These are phyloP conservation scores for Aspergillaceae sp. DNA, from an alignment of 2,329 filamentous ascomycete genomes.

Conservation along the genomic window DNA sequence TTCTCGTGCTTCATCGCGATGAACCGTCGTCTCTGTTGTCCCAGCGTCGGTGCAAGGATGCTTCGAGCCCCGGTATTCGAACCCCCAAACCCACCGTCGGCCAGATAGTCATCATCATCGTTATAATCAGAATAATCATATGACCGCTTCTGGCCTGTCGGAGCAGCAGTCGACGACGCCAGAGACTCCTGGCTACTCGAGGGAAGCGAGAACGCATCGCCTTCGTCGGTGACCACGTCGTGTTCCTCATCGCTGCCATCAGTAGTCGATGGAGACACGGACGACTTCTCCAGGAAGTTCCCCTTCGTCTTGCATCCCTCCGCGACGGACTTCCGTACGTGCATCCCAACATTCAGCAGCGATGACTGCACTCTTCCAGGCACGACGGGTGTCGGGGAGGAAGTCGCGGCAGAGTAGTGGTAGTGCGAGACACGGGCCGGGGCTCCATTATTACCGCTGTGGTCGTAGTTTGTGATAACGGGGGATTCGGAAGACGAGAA, in stretches of 20 bases:
- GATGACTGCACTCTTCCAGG: constrained; percentile 65
- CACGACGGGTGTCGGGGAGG: constrained; percentile 43
- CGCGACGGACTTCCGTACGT: constrained; percentile 82
- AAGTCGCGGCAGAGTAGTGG: constrained; percentile 34
- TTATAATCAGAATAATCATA: constrained; percentile 6
- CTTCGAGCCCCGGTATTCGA: constrained; percentile 19
- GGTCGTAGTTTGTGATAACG: constrained; percentile 9
- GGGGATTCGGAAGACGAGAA: constrained; percentile 20
- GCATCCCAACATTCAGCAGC: constrained; percentile 88
- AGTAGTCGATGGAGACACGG: constrained; percentile 1
- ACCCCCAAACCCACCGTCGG: neutral
- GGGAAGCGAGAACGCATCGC: constrained; percentile 31
- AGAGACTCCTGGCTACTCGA: constrained; percentile 33
- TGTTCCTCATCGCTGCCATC: constrained; percentile 6
- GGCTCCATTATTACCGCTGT: neutral
- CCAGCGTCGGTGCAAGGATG: constrained; percentile 26
- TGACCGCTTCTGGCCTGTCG: constrained; percentile 33
- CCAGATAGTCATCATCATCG: constrained; percentile 1
- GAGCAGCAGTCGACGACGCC: constrained; percentile 5
- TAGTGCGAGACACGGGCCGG: constrained; percentile 24
- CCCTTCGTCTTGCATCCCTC: constrained; percentile 78
- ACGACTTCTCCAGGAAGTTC: constrained; percentile 7
- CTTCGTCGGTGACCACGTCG: constrained; percentile 26
- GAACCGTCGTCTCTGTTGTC: constrained; percentile 12
- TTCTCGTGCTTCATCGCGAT: neutral